Evolutionary conservation across 139 green algal species (phyloP), one percentile per base, ranked within the genome.

Genomic region (Chlamydomonas sphaeroides): DNA sequence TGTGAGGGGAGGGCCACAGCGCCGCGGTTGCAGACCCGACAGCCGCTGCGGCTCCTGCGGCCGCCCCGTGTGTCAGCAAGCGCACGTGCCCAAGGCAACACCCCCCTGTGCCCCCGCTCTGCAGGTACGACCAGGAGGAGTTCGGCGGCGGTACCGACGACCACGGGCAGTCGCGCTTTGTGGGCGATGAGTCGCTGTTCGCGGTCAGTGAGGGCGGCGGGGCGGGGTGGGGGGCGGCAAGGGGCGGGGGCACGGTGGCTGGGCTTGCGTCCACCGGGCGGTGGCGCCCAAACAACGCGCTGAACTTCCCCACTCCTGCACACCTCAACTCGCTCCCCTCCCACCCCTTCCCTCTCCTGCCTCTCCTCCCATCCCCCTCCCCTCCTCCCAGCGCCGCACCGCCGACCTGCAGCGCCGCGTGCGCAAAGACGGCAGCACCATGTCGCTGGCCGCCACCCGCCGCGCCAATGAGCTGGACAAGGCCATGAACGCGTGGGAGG

Each of bases 401-500:
- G 79, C 80, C 20, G 91, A 95, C 85, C 89, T 93, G 84, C 89
- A 95, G 84, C 85, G 86, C 28, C 87, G 95, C 61, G 94, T 87
- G 59, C 89, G 95, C 61, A 88, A 92, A 17, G 95, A 99, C 77
- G 97, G 97, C 70, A 94, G 65, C 48, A 80, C 81, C 70, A 98
- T 99, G 97, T 93, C 86, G 3, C 86, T 99, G 63, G 95, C 94
- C 20, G 83, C 93, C 76, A 95, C 84, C 80, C 97, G 98, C 87
- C 90, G 95, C 15, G 90, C 95, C 4, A 96, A 88, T 78, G 93
- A 98, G 90, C 88, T 98, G 78, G 94, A 98, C 68, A 92, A 93
- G 74, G 94, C 63, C 85, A 90, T 96, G 65, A 95, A 96, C 69
- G 90, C 93, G 17, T 99, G 96, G 96, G 96, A 98, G 89, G 97